phyloP scores from a whole-genome alignment of 2,329 filamentous ascomycete genomes.

The Botrytis deweyae region DNA sequence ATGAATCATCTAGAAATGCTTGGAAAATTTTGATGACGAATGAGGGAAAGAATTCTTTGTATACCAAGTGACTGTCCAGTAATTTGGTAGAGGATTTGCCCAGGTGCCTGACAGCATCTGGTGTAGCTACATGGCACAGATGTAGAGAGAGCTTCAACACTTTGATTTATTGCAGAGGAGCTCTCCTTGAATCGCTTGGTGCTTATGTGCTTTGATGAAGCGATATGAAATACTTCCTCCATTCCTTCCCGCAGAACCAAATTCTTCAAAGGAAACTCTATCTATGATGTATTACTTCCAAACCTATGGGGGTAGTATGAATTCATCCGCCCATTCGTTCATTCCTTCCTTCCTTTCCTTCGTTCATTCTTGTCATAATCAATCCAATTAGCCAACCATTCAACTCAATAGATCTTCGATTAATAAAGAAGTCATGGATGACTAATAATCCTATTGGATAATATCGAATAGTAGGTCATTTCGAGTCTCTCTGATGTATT shows the following conservation, averaged over 20 bases:
- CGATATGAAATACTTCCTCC: not conserved
- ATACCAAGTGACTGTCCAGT: not conserved
- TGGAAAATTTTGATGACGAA: not conserved
- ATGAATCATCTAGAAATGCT: not conserved
- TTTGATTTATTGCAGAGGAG: not conserved
- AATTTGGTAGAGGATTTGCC: not conserved
- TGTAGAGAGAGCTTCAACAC: no score
- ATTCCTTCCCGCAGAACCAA: conserved; percentile 1
- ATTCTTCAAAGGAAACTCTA: not conserved
- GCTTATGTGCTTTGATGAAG: not conserved
- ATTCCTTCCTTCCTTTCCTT: not conserved
- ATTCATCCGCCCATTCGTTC: not conserved
- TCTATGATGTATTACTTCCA: conserved; percentile 5
- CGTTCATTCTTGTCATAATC: not conserved
- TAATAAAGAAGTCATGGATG: not conserved
- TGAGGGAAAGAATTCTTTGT: conserved; percentile 1
- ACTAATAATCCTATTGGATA: not conserved
- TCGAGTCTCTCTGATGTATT: not conserved
- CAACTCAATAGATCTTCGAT: not conserved
- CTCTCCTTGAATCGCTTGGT: not conserved
- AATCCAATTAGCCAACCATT: not conserved
- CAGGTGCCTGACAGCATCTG: not conserved
- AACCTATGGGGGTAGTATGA: not conserved
- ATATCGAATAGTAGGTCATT: not conserved
- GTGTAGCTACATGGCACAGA: not conserved